A percentile compares a stretch with the other conserved stretches of the same genome.
phyloP scores from a whole-genome alignment of 441 rosid genomes.

The Viola pubescens region DNA sequence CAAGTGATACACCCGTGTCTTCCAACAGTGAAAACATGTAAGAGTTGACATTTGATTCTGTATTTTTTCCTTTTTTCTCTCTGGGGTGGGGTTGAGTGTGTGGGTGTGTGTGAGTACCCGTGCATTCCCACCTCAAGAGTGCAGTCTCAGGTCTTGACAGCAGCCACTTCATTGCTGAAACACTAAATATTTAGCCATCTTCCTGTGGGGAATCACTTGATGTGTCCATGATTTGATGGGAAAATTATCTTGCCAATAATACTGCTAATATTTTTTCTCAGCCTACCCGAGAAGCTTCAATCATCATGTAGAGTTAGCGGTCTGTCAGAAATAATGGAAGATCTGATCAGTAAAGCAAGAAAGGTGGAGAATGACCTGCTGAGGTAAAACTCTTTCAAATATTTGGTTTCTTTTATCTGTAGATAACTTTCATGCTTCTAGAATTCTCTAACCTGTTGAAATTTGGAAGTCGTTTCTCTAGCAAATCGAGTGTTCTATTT shows the following conservation, averaged over 20 bases:
- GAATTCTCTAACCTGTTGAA: no score
- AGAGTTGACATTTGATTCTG: slow-evolving; percentile 23
- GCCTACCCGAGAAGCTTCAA: slow-evolving; percentile 34
- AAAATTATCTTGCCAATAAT: background rate
- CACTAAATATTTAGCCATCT: background rate
- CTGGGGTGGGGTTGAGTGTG: background rate
- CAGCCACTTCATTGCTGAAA: slow-evolving; percentile 1
- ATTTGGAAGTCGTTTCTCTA: no score
- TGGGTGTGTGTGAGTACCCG: background rate
- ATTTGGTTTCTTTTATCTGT: background rate
- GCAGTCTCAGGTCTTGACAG: background rate
- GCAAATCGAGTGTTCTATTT: background rate
- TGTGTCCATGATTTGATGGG: background rate
- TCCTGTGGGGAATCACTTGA: background rate
- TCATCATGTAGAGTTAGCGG: slow-evolving; percentile 31
- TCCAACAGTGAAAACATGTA: slow-evolving; percentile 30
- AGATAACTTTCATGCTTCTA: no score
- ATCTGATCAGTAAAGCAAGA: slow-evolving; percentile 38
- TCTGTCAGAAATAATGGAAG: slow-evolving; percentile 30
- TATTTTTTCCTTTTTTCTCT: background rate
- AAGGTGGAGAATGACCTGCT: slow-evolving; percentile 50
- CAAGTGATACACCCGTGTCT: slow-evolving; percentile 20
- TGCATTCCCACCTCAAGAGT: background rate
- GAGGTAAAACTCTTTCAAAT: slow-evolving; percentile 29
- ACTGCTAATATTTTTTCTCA: slow-evolving; percentile 18